Percentiles rank a stretch among this genome's conserved stretches.
Evolutionary conservation across 768 basidiomycete genomes (phyloP).

Genomic region (Lyophyllum decastes): DNA sequence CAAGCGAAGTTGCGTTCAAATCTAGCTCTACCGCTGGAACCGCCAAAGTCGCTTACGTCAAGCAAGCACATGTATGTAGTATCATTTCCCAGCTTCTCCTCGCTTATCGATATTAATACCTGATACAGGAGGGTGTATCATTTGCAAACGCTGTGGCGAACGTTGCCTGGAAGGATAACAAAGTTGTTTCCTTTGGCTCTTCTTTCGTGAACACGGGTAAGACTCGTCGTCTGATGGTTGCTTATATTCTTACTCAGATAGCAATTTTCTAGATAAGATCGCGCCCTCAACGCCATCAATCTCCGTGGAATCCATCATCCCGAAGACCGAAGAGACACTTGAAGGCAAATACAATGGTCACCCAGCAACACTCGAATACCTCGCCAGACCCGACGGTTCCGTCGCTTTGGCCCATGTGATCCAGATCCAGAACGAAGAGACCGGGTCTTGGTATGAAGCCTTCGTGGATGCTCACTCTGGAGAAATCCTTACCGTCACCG

Average conservation of each 20-base stretch:
- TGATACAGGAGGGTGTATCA: constrained; percentile 29
- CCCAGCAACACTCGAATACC: constrained; percentile 40
- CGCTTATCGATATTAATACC: neutral
- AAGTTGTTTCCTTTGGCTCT: constrained; percentile 33
- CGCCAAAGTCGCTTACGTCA: constrained; percentile 19
- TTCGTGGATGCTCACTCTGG: constrained; percentile 59
- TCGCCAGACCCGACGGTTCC: constrained; percentile 39
- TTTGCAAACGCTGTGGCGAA: constrained; percentile 40
- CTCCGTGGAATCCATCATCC: constrained; percentile 34
- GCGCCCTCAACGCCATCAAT: constrained; percentile 41
- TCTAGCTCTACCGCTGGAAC: constrained; percentile 13
- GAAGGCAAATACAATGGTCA: constrained; percentile 40
- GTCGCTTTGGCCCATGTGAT: constrained; percentile 42
- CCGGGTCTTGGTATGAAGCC: constrained; percentile 55
- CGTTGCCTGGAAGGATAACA: constrained; percentile 31
- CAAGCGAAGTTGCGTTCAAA: constrained; percentile 6
- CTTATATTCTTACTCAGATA: neutral
- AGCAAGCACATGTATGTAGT: constrained; percentile 16
- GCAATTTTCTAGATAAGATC: constrained; percentile 22
- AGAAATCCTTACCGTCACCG: constrained; percentile 47
- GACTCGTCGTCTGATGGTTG: constrained; percentile 1
- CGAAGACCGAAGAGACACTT: constrained; percentile 35
- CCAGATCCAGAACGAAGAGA: constrained; percentile 33
- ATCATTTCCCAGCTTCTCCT: neutral
- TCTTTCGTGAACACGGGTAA: constrained; percentile 32